phyloP scores from a whole-genome alignment of 179 eudicot species.

The Actinidia arguta region DNA sequence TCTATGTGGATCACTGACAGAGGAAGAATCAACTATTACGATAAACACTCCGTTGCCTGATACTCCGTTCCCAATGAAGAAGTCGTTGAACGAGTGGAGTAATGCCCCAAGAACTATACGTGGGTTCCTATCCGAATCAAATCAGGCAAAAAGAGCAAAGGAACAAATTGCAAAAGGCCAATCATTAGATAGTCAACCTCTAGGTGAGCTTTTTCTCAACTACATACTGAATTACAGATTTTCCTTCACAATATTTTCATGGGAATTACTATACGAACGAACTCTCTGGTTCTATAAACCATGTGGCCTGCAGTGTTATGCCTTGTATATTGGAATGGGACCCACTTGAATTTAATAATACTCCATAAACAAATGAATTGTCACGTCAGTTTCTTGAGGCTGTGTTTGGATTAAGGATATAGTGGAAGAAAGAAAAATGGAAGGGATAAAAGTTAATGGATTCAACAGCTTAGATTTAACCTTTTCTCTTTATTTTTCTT shows the following conservation, averaged over 20 bases:
- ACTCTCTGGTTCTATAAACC: too few species aligned
- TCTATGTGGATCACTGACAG: conserved; percentile 77
- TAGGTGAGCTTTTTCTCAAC: conserved; percentile 36
- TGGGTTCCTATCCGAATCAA: conserved; percentile 41
- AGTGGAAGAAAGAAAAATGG: too few species aligned
- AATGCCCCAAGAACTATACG: conserved; percentile 59
- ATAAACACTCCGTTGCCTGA: conserved; percentile 52
- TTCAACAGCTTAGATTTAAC: too few species aligned
- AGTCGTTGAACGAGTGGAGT: conserved; percentile 56
- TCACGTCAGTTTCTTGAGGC: too few species aligned
- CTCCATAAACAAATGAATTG: too few species aligned
- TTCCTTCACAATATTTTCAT: not conserved
- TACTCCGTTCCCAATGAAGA: conserved; percentile 62
- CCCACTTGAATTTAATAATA: too few species aligned
- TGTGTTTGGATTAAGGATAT: too few species aligned
- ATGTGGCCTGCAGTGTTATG: too few species aligned
- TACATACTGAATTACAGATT: not conserved
- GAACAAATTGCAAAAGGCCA: conserved; percentile 38
- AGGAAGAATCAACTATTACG: conserved; percentile 54
- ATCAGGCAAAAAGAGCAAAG: conserved; percentile 53
- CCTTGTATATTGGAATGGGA: too few species aligned
- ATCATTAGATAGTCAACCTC: conserved; percentile 37
- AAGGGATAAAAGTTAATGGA: too few species aligned
- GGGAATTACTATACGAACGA: too few species aligned
- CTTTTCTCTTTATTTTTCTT: too few species aligned